A percentile compares a stretch with the other conserved stretches of the same genome.
phyloP scores from a whole-genome alignment of 208 protist species.

The Polymyxa betae region DNA sequence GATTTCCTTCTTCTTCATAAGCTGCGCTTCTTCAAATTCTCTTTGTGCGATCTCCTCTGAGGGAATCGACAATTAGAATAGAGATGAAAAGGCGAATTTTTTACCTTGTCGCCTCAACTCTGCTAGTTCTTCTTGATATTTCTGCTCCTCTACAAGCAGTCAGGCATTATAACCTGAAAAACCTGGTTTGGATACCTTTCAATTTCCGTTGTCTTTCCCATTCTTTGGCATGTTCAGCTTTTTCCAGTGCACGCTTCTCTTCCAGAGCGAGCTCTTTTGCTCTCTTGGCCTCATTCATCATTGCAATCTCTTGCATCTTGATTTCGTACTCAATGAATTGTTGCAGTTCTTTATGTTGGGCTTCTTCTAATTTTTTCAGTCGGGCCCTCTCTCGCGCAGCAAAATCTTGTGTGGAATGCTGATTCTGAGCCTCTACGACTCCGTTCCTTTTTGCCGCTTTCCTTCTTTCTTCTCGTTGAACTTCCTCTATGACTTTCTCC shows the following conservation, averaged over 20 bases:
- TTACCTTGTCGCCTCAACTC: not conserved
- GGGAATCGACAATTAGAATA: not conserved
- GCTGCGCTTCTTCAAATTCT: not conserved
- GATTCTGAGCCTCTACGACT: not conserved
- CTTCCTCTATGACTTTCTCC: not conserved
- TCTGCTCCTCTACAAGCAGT: not conserved
- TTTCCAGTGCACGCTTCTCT: not conserved
- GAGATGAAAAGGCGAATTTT: not conserved
- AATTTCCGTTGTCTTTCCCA: not conserved
- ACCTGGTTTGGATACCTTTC: not conserved
- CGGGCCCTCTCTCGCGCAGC: not conserved
- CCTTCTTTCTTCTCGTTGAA: not conserved
- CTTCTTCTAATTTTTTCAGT: not conserved
- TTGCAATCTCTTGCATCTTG: not conserved
- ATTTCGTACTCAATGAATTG: conserved; percentile 4
- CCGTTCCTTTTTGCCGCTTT: not conserved
- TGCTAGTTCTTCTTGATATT: not conserved
- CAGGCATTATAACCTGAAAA: too few relatives aligned
- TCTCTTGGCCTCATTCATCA: not conserved
- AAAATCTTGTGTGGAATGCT: not conserved
- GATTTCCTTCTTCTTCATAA: not conserved
- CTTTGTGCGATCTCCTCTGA: not conserved
- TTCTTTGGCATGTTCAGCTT: not conserved
- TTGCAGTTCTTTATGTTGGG: not conserved
- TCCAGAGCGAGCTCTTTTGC: not conserved